Base-by-base conservation (phyloP, 2,329 filamentous ascomycete species). In the Monilinia fructicola region DNA sequence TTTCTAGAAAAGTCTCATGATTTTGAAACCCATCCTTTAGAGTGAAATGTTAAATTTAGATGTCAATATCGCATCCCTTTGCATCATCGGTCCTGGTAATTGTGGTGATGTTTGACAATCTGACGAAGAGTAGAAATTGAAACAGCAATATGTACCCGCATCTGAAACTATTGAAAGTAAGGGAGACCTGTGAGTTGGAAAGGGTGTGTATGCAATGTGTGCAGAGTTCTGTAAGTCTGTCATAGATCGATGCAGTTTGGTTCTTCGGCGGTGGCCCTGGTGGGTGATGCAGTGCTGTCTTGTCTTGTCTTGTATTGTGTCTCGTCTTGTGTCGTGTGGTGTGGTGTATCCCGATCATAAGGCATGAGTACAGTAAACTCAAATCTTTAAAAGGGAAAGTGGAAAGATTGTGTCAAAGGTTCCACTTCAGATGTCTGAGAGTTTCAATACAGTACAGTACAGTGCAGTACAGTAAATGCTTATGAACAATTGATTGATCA, bases 91-190 rank as follows among this genome's bases (percentile, higher is more conserved):
- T 35, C 31, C 31, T 7, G 6, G 31, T 35, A 7, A 35, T 35
- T 6, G 31, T 35, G 31, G 31, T 35, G 31, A 35, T 35, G 31
- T 35, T 35, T 35, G 31, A 6, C 4, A 35, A 35, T 35, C 9
- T 35, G 31, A 35, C 31, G 9, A 35, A 35, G 31, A 35, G 5
- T 35, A 35, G 31, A 18, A 50, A 60, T 50, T 38, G 44, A 60
- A 60, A 59, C 26, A 46, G 21, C 9, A 28, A 48, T 16, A 14
- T 3, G 28, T 60, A 38, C 44, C 58, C 44, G 58, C 58, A 50
- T 50, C 58, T 44, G 58, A 60, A 18, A 60, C 48, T 60, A 50
- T 60, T 23, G 21, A 16, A 1, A 48, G 48, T 42, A 59, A 42
- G 56, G 56, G 42, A 26, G 18, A 48, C 44, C 23, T 48, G 42